Percentiles rank a stretch among this genome's conserved stretches.
Evolutionary conservation across 129 eudicot species (phyloP).

Genomic region (Apium graveolens): DNA sequence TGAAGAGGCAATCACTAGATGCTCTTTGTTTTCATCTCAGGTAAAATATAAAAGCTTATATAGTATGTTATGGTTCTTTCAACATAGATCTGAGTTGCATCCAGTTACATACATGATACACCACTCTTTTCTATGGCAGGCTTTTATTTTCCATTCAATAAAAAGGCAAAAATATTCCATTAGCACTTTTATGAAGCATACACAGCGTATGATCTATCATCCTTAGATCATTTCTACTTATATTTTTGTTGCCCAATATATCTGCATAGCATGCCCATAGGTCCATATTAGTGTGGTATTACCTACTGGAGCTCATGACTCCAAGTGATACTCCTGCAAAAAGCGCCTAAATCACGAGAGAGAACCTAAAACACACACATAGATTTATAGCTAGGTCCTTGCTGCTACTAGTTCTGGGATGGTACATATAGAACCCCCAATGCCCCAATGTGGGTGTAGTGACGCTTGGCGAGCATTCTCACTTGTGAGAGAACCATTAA

Average conservation of each 20-base stretch:
- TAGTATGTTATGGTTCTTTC: background rate
- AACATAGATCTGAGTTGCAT: background rate
- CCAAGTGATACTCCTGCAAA: background rate
- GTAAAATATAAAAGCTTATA: conserved; percentile 17
- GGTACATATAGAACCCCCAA: background rate
- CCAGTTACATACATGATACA: background rate
- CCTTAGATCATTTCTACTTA: no score
- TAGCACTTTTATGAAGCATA: background rate
- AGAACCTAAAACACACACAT: no score
- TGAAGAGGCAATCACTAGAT: conserved; percentile 94
- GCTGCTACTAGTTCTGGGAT: background rate
- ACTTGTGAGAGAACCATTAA: background rate
- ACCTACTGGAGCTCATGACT: background rate
- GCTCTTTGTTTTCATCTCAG: conserved; percentile 85
- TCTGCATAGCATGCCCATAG: background rate
- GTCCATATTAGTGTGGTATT: background rate
- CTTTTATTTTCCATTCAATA: background rate
- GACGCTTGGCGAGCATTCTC: background rate
- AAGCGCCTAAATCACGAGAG: background rate
- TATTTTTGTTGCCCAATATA: background rate
- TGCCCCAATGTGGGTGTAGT: background rate
- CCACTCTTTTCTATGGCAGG: background rate
- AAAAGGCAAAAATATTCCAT: background rate
- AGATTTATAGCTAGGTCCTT: no score
- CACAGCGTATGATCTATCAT: no score